Evolutionary conservation across 352 stramenopile genomes (phyloP).

Genomic region (Globisporangium nodosum): DNA sequence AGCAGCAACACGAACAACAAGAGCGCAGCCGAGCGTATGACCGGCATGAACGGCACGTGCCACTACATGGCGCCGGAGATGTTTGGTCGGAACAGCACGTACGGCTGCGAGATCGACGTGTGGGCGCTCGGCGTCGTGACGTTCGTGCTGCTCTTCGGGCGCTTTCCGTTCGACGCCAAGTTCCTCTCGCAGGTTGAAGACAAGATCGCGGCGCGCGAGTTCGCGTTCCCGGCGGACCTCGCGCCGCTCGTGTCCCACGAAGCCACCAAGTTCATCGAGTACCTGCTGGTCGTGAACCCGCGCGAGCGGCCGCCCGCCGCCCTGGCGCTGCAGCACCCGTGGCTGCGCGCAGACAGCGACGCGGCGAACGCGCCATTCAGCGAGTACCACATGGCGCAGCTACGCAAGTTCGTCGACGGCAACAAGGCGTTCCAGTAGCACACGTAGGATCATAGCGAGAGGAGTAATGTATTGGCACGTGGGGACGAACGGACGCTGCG

Average conservation of each 20-base stretch:
- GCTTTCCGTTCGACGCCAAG: slow-evolving; percentile 67
- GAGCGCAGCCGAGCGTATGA: slow-evolving; percentile 32
- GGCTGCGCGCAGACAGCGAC: slow-evolving; percentile 41
- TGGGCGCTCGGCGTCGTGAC: slow-evolving; percentile 76
- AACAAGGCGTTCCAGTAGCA: slow-evolving; percentile 24
- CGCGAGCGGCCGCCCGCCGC: slow-evolving; percentile 52
- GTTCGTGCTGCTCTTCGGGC: slow-evolving; percentile 69
- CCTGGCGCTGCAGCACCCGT: slow-evolving; percentile 65
- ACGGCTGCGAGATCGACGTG: slow-evolving; percentile 65
- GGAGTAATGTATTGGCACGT: not conserved
- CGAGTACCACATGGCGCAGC: slow-evolving; percentile 36
- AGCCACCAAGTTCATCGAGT: slow-evolving; percentile 76
- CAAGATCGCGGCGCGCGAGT: slow-evolving; percentile 65
- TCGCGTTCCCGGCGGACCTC: slow-evolving; percentile 48
- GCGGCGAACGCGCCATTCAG: slow-evolving; percentile 23
- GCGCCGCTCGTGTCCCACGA: slow-evolving; percentile 47
- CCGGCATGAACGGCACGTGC: slow-evolving; percentile 75
- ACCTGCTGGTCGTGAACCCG: slow-evolving; percentile 57
- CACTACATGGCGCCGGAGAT: slow-evolving; percentile 87
- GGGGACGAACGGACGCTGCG: not conserved
- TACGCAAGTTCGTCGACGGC: slow-evolving; percentile 42
- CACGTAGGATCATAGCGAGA: not conserved
- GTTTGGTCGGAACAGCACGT: slow-evolving; percentile 51
- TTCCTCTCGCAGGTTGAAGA: slow-evolving; percentile 85
- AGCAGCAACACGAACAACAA: slow-evolving; percentile 1